phyloP scores from a whole-genome alignment of 148 eudicot species.

The Cornus controversa region DNA sequence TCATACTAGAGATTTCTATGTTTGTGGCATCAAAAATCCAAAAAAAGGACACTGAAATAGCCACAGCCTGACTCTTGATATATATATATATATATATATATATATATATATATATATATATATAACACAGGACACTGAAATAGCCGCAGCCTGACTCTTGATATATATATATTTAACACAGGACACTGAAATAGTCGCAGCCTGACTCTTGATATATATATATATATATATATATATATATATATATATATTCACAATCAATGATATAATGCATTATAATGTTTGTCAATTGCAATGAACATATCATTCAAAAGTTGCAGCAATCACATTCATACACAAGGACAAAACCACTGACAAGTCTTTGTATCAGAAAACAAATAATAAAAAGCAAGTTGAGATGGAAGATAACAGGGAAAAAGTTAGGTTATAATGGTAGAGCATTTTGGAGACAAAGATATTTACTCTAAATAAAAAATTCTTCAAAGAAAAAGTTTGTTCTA shows the following conservation, averaged over 20 bases:
- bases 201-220: not conserved
- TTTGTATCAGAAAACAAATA: not conserved
- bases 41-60: not conserved
- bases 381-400: not conserved
- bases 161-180: not conserved
- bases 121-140: not conserved
- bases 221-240: too few relatives aligned
- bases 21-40: not conserved
- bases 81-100: too few relatives aligned
- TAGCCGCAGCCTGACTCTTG: not conserved
- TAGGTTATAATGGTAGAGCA: not conserved
- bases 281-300: not conserved
- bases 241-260: not conserved
- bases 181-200: not conserved
- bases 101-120: too few relatives aligned
- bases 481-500: not conserved
- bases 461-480: not conserved
- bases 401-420: not conserved
- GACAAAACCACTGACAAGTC: too few relatives aligned
- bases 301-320: not conserved
- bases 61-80: not conserved
- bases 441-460: not conserved
- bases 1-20: constrained; percentile 1
- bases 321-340: too few relatives aligned
- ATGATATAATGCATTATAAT: not conserved